A percentile compares a stretch with the other conserved stretches of the same genome.
These are phyloP conservation scores for Geranium rotundifolium DNA, from an alignment of 345 rosid species.

Conservation along the genomic window DNA sequence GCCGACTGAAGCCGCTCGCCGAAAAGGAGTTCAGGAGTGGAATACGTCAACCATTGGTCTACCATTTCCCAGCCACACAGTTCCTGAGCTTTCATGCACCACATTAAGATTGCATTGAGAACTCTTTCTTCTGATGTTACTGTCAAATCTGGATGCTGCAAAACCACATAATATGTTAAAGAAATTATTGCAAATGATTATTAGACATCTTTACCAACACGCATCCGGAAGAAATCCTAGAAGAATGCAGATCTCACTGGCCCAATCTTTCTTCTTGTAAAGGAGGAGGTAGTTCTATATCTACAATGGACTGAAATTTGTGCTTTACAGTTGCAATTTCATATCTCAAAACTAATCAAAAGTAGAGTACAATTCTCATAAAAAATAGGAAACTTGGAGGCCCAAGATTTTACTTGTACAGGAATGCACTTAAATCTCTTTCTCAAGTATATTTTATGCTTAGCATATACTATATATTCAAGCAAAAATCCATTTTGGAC, in stretches of 20 bases:
- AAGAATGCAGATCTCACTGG: background rate
- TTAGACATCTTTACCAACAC: background rate
- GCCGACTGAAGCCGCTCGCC: slow-evolving; percentile 52
- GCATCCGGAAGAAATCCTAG: background rate
- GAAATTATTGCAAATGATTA: slow-evolving; percentile 1
- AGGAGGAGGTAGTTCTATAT: background rate
- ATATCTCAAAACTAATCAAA: too few relatives aligned
- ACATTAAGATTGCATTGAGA: slow-evolving; percentile 80
- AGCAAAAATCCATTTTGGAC: background rate
- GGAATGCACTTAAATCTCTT: background rate
- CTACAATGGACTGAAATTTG: background rate
- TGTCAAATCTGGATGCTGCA: slow-evolving; percentile 86
- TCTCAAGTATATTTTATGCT: background rate
- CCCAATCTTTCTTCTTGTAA: background rate
- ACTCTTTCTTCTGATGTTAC: slow-evolving; percentile 91
- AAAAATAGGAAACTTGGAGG: background rate
- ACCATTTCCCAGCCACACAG: slow-evolving; percentile 58
- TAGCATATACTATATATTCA: background rate
- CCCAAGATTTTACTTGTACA: background rate
- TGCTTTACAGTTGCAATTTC: background rate
- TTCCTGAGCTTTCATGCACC: slow-evolving; percentile 69
- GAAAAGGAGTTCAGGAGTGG: slow-evolving; percentile 35
- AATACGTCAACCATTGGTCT: slow-evolving; percentile 36
- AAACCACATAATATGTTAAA: slow-evolving; percentile 18
- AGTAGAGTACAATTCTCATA: background rate